phyloP scores from a whole-genome alignment of 805 yeast genomes.

The Monosporozyma yasuniensis region DNA sequence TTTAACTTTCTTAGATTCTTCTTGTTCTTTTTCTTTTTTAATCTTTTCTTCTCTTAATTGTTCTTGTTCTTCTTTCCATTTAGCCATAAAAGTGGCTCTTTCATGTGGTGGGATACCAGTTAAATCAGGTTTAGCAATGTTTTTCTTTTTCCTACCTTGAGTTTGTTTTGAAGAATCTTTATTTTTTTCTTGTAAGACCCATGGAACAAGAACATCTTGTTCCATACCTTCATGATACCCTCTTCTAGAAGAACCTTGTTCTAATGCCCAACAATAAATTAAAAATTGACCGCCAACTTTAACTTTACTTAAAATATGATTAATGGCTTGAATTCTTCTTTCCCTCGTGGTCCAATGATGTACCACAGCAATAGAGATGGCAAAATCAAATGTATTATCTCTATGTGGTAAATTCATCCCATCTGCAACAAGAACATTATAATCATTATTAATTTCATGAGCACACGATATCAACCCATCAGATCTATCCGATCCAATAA shows the following conservation, averaged over 20 bases:
- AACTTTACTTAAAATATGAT: slow-evolving; percentile 54
- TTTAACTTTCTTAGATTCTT: slow-evolving; percentile 13
- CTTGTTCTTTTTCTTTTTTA: slow-evolving; percentile 4
- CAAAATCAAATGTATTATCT: slow-evolving; percentile 54
- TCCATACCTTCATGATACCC: slow-evolving; percentile 89
- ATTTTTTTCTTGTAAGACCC: slow-evolving; percentile 63
- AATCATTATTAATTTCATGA: slow-evolving; percentile 27
- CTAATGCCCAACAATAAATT: slow-evolving; percentile 94
- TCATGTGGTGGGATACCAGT: slow-evolving; percentile 21
- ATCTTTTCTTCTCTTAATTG: slow-evolving; percentile 14
- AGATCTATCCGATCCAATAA: slow-evolving; percentile 70
- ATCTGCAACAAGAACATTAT: slow-evolving; percentile 70
- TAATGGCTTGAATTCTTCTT: slow-evolving; percentile 69
- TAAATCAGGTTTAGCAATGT: slow-evolving; percentile 21
- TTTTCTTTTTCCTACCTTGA: slow-evolving; percentile 15
- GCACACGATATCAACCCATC: slow-evolving; percentile 64
- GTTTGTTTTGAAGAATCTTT: slow-evolving; percentile 26
- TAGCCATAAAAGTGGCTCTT: slow-evolving; percentile 21
- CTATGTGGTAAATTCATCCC: slow-evolving; percentile 60
- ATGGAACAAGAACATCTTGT: slow-evolving; percentile 91
- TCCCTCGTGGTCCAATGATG: slow-evolving; percentile 88
- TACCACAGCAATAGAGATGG: slow-evolving; percentile 88
- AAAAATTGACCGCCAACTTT: slow-evolving; percentile 56
- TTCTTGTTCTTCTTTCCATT: slow-evolving; percentile 25
- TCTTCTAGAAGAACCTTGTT: slow-evolving; percentile 77